These are phyloP conservation scores for Zizania latifolia DNA, from an alignment of 176 grass and related monocot genomes.

Conservation along the genomic window DNA sequence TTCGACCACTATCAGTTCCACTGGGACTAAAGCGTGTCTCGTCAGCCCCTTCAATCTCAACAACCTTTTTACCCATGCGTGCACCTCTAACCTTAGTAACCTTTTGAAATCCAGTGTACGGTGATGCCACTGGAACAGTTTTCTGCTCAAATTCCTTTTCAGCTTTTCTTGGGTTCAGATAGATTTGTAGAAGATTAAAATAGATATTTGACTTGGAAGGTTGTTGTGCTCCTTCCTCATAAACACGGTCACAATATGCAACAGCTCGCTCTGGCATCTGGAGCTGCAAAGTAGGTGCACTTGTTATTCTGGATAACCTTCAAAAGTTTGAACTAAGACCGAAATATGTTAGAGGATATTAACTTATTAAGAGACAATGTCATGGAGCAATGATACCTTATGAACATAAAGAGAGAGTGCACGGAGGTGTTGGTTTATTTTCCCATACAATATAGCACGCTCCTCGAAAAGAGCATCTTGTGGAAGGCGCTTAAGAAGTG, in stretches of 20 bases:
- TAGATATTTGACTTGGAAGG: slow-evolving; percentile 92
- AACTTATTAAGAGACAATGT: not conserved
- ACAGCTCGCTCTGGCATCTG: slow-evolving; percentile 70
- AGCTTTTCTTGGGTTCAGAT: slow-evolving; percentile 78
- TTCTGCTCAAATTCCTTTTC: slow-evolving; percentile 70
- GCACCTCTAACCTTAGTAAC: slow-evolving; percentile 49
- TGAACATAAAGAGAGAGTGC: slow-evolving; percentile 96
- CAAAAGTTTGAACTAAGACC: slow-evolving; percentile 6
- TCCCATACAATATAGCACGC: slow-evolving; percentile 88
- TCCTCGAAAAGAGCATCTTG: slow-evolving; percentile 92
- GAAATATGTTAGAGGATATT: not conserved
- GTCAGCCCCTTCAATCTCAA: slow-evolving; percentile 84
- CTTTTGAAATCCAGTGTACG: slow-evolving; percentile 55
- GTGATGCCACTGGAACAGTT: slow-evolving; percentile 58
- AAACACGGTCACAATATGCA: slow-evolving; percentile 94
- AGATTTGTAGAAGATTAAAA: slow-evolving; percentile 93
- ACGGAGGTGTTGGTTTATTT: slow-evolving; percentile 86
- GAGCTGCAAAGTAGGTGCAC: slow-evolving; percentile 49
- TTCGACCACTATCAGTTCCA: slow-evolving; percentile 85
- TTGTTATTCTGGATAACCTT: slow-evolving; percentile 19
- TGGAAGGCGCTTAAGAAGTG: slow-evolving; percentile 78
- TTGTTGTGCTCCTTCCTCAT: slow-evolving; percentile 59
- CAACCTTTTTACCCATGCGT: slow-evolving; percentile 78
- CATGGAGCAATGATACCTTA: slow-evolving; percentile 53
- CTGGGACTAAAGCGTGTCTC: slow-evolving; percentile 55